Conservation (phyloP, 176 grass and related monocot species). For the Secale cereale region DNA sequence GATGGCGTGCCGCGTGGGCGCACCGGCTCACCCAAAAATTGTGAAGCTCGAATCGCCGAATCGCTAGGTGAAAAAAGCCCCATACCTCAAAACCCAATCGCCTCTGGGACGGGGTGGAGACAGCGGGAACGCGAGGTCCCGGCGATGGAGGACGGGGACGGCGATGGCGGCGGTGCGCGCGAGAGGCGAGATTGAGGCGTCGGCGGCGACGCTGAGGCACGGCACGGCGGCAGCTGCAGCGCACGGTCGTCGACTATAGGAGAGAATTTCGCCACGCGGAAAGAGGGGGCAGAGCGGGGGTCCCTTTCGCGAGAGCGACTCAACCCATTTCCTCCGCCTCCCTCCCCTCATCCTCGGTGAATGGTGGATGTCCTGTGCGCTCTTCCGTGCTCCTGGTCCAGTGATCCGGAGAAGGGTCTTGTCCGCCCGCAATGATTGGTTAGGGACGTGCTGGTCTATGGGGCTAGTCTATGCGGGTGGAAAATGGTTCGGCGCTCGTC, state of each 20-base stretch:
- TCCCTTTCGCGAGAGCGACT: constrained; percentile 35
- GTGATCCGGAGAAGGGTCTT: neutral
- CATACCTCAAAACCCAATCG: neutral
- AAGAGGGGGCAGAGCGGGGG: constrained; percentile 20
- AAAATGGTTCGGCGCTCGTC: too few species aligned
- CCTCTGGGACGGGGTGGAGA: neutral
- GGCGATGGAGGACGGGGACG: neutral
- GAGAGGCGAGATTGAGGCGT: neutral
- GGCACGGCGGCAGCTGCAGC: constrained; percentile 12
- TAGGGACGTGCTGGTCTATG: too few species aligned
- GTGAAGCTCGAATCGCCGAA: neutral
- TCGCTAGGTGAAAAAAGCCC: neutral
- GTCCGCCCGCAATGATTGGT: too few species aligned
- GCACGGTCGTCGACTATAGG: constrained; percentile 1
- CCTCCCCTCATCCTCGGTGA: neutral
- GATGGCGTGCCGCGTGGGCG: neutral
- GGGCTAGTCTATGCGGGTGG: too few species aligned
- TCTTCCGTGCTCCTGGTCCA: neutral
- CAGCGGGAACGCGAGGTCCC: neutral
- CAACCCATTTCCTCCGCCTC: neutral
- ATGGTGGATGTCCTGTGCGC: neutral
- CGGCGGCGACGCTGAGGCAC: neutral
- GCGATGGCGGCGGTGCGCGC: neutral
- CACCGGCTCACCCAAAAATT: neutral
- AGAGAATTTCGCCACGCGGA: constrained; percentile 19